Evolutionary conservation across 352 stramenopile species (phyloP), one percentile per base, ranked within the genome.

Genomic region (Globisporangium irregulare): DNA sequence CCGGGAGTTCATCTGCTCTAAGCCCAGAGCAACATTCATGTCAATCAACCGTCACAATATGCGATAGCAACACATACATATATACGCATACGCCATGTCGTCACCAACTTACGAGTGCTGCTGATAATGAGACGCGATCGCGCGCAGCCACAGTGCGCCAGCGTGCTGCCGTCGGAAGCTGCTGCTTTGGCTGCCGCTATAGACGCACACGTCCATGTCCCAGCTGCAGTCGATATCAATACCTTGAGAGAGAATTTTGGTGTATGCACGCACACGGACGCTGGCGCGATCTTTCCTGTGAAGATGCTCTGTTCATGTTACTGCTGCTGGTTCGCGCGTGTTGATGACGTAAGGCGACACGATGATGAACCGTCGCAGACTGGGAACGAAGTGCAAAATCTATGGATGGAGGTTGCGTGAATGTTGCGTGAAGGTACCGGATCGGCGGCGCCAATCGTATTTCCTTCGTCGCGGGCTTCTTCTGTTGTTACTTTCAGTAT

Each of bases 371-470:
- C 51, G 62, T 68, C 62, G 62, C 62, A 66, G 25, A 32, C 29
- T 7, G 29, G 8, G 4, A 32, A n/a, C 8, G 6, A 38, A 34
- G 18, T 43, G 10, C 8, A 57, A 66, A 43, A 38, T 12, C 43
- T 50, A 50, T 50, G 43, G 5, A 22, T 3, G 18, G 24, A 61
- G 14, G 62, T 67, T 54, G 53, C 51, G 7, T 32, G 62, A 67
- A 62, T 6, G 62, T 68, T 22, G 51, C 32, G 18, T n/a, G 62
- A 67, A 67, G 50, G 29, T 59, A 8, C 1, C n/a, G 24, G 60
- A 66, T 66, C 46, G 46, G 60, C 59, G 9, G 18, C 43, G 38
- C 60, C 60, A 66, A 50, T 66, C 43, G 27, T 65, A 32, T 24
- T 36, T 22, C 10, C 2, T n/a, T 32, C 6, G 43, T 50, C n/a